Percentiles rank a stretch among this genome's conserved stretches.
These are phyloP conservation scores for Elsinoe fawcettii DNA, from an alignment of 2,329 filamentous ascomycete species.

Conservation along the genomic window DNA sequence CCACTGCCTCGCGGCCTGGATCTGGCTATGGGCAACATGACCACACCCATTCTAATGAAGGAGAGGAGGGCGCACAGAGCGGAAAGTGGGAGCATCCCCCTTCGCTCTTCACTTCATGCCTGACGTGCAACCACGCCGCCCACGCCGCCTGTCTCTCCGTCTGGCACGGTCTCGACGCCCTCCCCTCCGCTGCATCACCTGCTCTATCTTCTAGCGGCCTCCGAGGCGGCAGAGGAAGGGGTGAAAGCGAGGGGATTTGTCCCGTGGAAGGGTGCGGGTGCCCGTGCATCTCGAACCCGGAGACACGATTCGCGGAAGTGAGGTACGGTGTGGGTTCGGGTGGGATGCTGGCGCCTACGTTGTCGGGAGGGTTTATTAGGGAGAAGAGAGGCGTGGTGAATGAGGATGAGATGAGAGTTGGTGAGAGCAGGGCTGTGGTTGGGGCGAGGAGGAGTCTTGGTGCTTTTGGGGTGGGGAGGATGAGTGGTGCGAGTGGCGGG, in stretches of 20 bases:
- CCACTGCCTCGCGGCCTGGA: neutral
- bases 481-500: slow-evolving; percentile 3
- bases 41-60: neutral
- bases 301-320: slow-evolving; percentile 32
- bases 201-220: neutral
- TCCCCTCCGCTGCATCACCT: slow-evolving; percentile 10
- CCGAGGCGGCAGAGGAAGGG: slow-evolving; percentile 18
- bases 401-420: slow-evolving; percentile 37
- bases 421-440: slow-evolving; percentile 37
- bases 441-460: slow-evolving; percentile 31
- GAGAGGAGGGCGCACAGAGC: neutral
- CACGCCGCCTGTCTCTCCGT: slow-evolving; percentile 50
- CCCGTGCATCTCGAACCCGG: slow-evolving; percentile 20
- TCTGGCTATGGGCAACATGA: neutral
- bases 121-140: slow-evolving; percentile 53
- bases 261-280: slow-evolving; percentile 11
- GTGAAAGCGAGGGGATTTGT: slow-evolving; percentile 21
- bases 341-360: slow-evolving; percentile 1
- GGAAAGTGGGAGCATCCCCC: slow-evolving; percentile 20
- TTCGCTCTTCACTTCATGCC: slow-evolving; percentile 49
- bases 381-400: slow-evolving; percentile 30
- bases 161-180: slow-evolving; percentile 44
- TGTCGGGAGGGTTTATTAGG: slow-evolving; percentile 30
- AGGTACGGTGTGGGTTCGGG: slow-evolving; percentile 33
- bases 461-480: neutral